Conservation (phyloP, 2,329 filamentous ascomycete species). For the Sporothrix brasiliensis region DNA sequence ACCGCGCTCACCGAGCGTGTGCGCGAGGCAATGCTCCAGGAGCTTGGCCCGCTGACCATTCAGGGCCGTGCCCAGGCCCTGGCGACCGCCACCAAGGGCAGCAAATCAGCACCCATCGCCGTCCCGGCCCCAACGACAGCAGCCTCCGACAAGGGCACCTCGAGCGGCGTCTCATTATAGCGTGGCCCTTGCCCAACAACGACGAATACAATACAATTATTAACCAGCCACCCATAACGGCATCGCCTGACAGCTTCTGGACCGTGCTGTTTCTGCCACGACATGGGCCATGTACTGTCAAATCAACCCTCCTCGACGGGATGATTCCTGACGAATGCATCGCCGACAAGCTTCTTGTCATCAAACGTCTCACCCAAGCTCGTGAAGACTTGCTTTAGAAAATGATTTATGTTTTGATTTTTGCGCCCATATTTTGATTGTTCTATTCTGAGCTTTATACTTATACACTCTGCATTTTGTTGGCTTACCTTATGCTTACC, state of each 20-base stretch:
- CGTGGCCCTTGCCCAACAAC: neutral
- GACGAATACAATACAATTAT: neutral
- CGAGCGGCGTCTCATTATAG: conserved; percentile 34
- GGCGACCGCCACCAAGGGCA: neutral
- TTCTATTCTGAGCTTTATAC: neutral
- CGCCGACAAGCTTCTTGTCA: no score
- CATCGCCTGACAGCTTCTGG: neutral
- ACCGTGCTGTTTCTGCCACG: neutral
- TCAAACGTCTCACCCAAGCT: no score
- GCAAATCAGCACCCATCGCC: neutral
- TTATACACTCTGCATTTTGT: neutral
- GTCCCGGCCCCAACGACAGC: conserved; percentile 10
- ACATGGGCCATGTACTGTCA: neutral
- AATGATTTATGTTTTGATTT: conserved; percentile 22
- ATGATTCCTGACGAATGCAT: no score
- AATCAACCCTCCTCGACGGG: no score
- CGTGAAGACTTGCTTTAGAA: neutral
- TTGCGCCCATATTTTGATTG: neutral
- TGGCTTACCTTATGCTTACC: neutral
- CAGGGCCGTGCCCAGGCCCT: conserved; percentile 43
- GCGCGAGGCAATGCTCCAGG: conserved; percentile 74
- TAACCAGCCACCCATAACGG: neutral
- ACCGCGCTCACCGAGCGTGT: conserved; percentile 70
- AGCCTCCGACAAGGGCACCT: conserved; percentile 26
- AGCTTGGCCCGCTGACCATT: conserved; percentile 58